Percentiles rank a stretch among this genome's conserved stretches.
Conservation (phyloP, 1,284 basidiomycete genomes). For the Malassezia slooffiae region DNA sequence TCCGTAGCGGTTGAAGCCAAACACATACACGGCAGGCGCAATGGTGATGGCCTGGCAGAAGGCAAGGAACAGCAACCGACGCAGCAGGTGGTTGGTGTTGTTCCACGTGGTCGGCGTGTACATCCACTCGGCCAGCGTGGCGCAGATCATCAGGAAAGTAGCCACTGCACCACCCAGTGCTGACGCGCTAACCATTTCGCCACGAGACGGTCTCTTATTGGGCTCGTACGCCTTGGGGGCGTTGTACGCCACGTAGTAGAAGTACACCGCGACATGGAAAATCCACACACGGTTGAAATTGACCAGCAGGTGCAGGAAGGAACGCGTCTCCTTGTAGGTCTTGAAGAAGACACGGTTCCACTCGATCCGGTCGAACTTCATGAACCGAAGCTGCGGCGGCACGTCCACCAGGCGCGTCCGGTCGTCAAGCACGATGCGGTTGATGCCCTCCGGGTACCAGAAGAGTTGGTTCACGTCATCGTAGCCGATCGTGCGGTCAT, state of each 20-base stretch:
- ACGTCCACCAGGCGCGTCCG: conserved; percentile 57
- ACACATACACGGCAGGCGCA: conserved; percentile 42
- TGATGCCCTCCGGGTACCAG: conserved; percentile 99
- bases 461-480: conserved; percentile 99
- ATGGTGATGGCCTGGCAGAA: conserved; percentile 42
- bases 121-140: conserved; percentile 42
- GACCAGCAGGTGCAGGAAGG: conserved; percentile 45
- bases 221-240: conserved; percentile 70
- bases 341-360: conserved; percentile 46
- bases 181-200: conserved; percentile 36
- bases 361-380: conserved; percentile 48
- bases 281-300: conserved; percentile 48
- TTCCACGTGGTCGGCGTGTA: conserved; percentile 46
- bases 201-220: conserved; percentile 17
- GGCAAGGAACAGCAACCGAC: conserved; percentile 40
- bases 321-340: conserved; percentile 46
- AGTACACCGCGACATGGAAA: conserved; percentile 44
- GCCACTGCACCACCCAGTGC: conserved; percentile 45
- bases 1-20: conserved; percentile 29
- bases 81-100: conserved; percentile 44
- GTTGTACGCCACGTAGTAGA: conserved; percentile 57
- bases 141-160: conserved; percentile 42
- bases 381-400: conserved; percentile 44
- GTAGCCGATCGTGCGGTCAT: conserved; percentile 91
- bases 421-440: conserved; percentile 74